Conservation (phyloP, 441 rosid species). For the Viola pubescens region DNA sequence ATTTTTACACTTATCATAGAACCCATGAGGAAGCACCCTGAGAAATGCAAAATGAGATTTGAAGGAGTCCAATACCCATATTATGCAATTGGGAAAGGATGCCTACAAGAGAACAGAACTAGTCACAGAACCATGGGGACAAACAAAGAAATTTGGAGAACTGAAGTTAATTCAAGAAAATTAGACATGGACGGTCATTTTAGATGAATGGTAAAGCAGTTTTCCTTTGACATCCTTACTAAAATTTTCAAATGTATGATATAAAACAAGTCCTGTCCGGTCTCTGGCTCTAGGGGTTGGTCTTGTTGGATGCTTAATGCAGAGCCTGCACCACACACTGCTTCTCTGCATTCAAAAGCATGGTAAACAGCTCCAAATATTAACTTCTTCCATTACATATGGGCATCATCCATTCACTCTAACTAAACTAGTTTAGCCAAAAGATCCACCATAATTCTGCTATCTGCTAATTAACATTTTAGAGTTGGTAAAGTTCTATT, state of each 20-base stretch:
- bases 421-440: constrained; percentile 14
- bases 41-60: constrained; percentile 15
- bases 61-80: constrained; percentile 21
- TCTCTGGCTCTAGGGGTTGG: constrained; percentile 43
- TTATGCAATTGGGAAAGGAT: constrained; percentile 25
- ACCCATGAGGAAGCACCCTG: not conserved
- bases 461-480: constrained; percentile 12
- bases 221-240: constrained; percentile 31
- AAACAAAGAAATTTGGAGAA: constrained; percentile 24
- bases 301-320: constrained; percentile 51
- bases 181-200: constrained; percentile 13
- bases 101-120: constrained; percentile 36
- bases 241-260: constrained; percentile 44
- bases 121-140: constrained; percentile 33
- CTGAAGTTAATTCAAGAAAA: constrained; percentile 25
- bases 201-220: constrained; percentile 18
- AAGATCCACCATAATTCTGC: constrained; percentile 12
- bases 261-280: constrained; percentile 36
- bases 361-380: constrained; percentile 36
- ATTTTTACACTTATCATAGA: constrained; percentile 2
- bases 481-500: constrained; percentile 4
- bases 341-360: constrained; percentile 63
- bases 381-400: constrained; percentile 28
- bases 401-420: constrained; percentile 19
- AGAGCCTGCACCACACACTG: constrained; percentile 50